Evolutionary conservation across 495 filamentous ascomycete species (phyloP).

Genomic region (Neurospora sp.): DNA sequence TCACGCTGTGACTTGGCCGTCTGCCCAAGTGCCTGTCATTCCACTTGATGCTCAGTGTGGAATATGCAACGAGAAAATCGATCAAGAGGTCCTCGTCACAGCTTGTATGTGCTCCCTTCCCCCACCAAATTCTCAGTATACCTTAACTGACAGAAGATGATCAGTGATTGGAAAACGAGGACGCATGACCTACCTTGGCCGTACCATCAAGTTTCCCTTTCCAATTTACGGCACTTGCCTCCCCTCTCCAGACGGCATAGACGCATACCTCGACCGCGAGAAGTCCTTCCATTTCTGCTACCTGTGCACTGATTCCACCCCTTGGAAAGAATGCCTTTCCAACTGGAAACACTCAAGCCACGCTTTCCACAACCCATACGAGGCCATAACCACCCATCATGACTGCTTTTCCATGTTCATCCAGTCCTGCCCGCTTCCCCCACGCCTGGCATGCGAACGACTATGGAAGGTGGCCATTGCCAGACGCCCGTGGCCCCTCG

Average conservation of each 20-base stretch:
- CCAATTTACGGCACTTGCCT: neutral
- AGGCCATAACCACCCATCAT: neutral
- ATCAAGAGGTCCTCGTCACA: neutral
- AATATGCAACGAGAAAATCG: neutral
- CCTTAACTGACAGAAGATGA: neutral
- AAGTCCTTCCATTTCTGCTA: neutral
- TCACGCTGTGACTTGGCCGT: neutral
- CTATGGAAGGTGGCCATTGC: neutral
- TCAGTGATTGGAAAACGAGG: neutral
- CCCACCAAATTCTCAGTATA: neutral
- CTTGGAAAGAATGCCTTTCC: neutral
- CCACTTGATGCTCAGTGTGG: neutral
- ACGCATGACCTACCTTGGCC: neutral
- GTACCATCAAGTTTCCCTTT: neutral
- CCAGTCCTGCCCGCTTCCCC: neutral
- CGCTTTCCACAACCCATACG: neutral
- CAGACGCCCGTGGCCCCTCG: neutral
- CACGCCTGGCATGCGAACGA: neutral
- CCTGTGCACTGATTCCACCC: neutral
- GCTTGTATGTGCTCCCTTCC: neutral
- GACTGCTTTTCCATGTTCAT: neutral
- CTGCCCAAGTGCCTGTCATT: neutral
- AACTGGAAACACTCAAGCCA: neutral
- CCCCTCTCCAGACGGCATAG: neutral
- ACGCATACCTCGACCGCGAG: neutral